Evolutionary conservation across 768 basidiomycete genomes (phyloP).

Genomic region (Tylopilus plumbeoviolaceoides): DNA sequence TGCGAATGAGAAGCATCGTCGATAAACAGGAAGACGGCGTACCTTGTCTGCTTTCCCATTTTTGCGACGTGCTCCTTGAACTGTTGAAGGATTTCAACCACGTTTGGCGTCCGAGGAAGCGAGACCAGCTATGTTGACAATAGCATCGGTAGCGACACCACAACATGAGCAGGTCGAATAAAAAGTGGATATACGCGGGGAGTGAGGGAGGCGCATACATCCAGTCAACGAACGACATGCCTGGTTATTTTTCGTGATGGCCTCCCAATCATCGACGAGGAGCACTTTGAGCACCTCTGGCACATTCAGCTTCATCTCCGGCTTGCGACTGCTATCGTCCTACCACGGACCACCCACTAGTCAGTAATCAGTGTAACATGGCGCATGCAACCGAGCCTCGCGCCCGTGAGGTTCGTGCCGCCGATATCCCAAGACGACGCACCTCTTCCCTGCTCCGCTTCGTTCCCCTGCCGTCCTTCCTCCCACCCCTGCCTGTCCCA

Average conservation of each 20-base stretch:
- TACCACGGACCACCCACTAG: slow-evolving; percentile 32
- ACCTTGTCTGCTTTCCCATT: slow-evolving; percentile 46
- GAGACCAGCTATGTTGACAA: slow-evolving; percentile 63
- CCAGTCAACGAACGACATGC: slow-evolving; percentile 35
- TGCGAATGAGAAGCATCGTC: neutral
- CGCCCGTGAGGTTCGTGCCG: neutral
- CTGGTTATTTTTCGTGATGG: slow-evolving; percentile 91
- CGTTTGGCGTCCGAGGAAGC: slow-evolving; percentile 76
- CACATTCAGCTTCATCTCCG: slow-evolving; percentile 86
- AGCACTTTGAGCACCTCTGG: slow-evolving; percentile 88
- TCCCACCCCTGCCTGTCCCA: slow-evolving; percentile 29
- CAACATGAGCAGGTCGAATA: neutral
- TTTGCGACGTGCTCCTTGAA: slow-evolving; percentile 64
- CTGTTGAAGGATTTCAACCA: slow-evolving; percentile 69
- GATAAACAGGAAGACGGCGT: slow-evolving; percentile 17
- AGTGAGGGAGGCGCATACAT: neutral
- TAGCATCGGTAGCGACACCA: neutral
- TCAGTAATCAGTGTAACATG: neutral
- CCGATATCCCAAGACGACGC: slow-evolving; percentile 16
- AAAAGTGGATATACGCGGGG: neutral
- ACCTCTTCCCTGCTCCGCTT: slow-evolving; percentile 77
- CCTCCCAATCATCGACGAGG: slow-evolving; percentile 97
- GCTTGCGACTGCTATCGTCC: slow-evolving; percentile 74
- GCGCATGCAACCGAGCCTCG: too few species aligned
- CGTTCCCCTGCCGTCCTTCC: slow-evolving; percentile 66